These are phyloP conservation scores for Petunia secreta DNA, from an alignment of 257 asterid species.

Conservation along the genomic window DNA sequence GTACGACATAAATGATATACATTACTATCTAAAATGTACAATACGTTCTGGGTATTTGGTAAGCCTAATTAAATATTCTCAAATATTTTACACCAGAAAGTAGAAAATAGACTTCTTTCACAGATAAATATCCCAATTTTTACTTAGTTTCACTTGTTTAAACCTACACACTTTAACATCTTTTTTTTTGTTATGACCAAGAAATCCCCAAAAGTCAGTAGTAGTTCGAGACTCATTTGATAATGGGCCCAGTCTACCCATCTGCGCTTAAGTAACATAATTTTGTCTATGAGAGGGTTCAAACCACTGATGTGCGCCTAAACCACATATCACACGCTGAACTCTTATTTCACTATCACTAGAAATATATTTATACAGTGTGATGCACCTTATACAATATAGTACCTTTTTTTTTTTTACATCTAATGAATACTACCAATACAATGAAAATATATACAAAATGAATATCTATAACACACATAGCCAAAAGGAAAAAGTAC, in stretches of 20 bases:
- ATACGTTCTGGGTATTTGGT: too few species aligned
- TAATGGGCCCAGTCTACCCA: too few species aligned
- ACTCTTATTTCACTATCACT: not conserved
- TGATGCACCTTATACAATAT: not conserved
- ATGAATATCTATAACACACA: not conserved
- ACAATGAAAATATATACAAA: not conserved
- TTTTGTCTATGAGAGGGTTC: too few species aligned
- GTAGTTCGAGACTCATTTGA: too few species aligned
- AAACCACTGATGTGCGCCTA: too few species aligned
- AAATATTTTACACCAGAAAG: not conserved
- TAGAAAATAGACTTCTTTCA: not conserved
- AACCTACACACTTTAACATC: not conserved
- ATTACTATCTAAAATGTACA: not conserved
- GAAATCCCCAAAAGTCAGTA: too few species aligned
- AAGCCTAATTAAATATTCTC: too few species aligned
- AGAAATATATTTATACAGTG: not conserved
- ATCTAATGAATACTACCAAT: not conserved
- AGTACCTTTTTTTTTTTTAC: too few species aligned
- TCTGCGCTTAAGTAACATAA: too few species aligned
- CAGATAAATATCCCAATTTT: not conserved
- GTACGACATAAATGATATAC: not conserved
- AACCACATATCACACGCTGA: too few species aligned
- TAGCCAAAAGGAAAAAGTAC: slow-evolving; percentile 33
- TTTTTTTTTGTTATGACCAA: too few species aligned
- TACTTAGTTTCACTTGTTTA: not conserved